Evolutionary conservation across 176 grass and related monocot genomes (phyloP).

Genomic region (Calamus simplicifolius): DNA sequence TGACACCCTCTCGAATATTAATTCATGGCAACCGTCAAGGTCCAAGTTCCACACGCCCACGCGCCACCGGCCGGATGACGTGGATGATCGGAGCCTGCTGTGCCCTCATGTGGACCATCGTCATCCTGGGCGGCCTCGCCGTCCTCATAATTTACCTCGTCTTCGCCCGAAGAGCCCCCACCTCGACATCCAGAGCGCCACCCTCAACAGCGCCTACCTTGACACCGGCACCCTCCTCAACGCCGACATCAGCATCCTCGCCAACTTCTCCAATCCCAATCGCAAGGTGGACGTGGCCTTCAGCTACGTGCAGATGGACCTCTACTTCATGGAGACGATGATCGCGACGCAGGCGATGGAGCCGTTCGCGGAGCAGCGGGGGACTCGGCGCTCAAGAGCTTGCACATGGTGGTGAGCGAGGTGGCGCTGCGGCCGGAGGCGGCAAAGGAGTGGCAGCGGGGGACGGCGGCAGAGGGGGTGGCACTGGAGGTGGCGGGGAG

Average conservation of each 20-base stretch:
- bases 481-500: constrained; percentile 20
- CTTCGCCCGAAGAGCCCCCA: constrained; percentile 54
- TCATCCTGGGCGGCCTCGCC: constrained; percentile 45
- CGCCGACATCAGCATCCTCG: constrained; percentile 61
- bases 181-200: constrained; percentile 46
- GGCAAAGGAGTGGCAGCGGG: constrained; percentile 30
- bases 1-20: too few relatives aligned
- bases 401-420: constrained; percentile 47
- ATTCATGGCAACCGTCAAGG: too few relatives aligned
- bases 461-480: constrained; percentile 25
- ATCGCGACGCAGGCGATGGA: constrained; percentile 44
- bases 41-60: too few relatives aligned
- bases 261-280: constrained; percentile 64
- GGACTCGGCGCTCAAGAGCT: constrained; percentile 17
- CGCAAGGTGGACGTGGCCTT: constrained; percentile 36
- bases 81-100: constrained; percentile 38
- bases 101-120: constrained; percentile 54
- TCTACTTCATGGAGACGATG: constrained; percentile 46
- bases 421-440: constrained; percentile 14
- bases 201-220: constrained; percentile 65
- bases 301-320: constrained; percentile 71
- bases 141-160: constrained; percentile 63
- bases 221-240: constrained; percentile 48
- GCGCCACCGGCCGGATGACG: not conserved
- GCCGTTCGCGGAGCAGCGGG: constrained; percentile 29